These are phyloP conservation scores for Phytomonas sp. DNA, from an alignment of 208 protist genomes.

Conservation along the genomic window DNA sequence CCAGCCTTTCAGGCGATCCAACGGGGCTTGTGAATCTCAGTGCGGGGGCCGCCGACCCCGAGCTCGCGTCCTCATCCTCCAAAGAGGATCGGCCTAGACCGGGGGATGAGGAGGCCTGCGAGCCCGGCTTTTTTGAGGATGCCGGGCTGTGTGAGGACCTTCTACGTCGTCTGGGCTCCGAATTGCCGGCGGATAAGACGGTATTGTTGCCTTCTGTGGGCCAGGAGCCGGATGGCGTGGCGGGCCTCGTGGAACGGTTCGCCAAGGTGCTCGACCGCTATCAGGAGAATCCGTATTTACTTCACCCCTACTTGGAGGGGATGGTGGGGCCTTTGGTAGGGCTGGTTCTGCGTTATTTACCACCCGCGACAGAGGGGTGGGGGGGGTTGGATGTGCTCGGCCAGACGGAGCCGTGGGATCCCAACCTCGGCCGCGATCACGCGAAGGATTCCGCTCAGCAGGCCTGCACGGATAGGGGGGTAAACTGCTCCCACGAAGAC, in stretches of 20 bases:
- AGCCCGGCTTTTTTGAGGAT: constrained; percentile 78
- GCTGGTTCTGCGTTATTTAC: constrained; percentile 44
- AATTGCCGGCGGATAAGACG: constrained; percentile 26
- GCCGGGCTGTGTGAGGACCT: constrained; percentile 37
- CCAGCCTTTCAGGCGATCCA: neutral
- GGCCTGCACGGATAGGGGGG: neutral
- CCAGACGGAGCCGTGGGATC: neutral
- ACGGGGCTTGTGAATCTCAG: neutral
- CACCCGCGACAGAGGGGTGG: constrained; percentile 30
- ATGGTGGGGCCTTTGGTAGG: constrained; percentile 74
- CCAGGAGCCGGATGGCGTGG: constrained; percentile 45
- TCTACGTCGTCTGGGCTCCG: constrained; percentile 22
- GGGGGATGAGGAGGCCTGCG: constrained; percentile 32
- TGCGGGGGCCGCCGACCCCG: neutral
- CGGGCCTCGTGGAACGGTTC: constrained; percentile 46
- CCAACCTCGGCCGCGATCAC: neutral
- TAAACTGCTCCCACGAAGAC: neutral
- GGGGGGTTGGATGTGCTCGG: neutral
- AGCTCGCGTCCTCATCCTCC: neutral
- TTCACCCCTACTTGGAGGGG: constrained; percentile 86
- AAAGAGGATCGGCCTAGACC: constrained; percentile 2
- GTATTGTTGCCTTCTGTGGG: constrained; percentile 45
- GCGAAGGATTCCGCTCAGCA: constrained; percentile 12
- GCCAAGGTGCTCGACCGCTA: constrained; percentile 83
- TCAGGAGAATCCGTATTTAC: constrained; percentile 90